A percentile compares a stretch with the other conserved stretches of the same genome.
Evolutionary conservation across 2,329 filamentous ascomycete genomes (phyloP).

Genomic region (Venturia nashicola): DNA sequence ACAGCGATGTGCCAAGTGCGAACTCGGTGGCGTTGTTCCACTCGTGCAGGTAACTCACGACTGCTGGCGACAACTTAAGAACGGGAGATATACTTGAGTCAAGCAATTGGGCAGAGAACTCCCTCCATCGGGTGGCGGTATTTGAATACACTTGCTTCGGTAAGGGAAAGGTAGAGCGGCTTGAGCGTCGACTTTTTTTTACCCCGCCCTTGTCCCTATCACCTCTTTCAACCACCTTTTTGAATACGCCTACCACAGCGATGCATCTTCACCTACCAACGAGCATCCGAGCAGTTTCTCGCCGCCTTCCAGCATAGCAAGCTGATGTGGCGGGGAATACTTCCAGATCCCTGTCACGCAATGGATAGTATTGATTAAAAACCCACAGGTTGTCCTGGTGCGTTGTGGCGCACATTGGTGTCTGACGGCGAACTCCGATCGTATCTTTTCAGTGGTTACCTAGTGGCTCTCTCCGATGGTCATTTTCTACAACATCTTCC

Average conservation of each 20-base stretch:
- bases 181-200: slow-evolving; percentile 8
- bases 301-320: not conserved
- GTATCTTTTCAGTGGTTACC: not conserved
- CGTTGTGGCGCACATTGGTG: not conserved
- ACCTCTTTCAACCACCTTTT: not conserved
- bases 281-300: not conserved
- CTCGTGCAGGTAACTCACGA: slow-evolving; percentile 12
- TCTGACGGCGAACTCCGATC: not conserved
- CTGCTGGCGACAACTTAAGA: slow-evolving; percentile 10
- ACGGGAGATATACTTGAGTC: slow-evolving; percentile 11
- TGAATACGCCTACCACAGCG: not conserved
- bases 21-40: slow-evolving; percentile 8
- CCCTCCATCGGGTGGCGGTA: slow-evolving; percentile 10
- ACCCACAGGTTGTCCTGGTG: not conserved
- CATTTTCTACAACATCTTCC: too few species aligned
- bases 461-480: not conserved
- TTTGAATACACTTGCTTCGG: slow-evolving; percentile 6
- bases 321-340: not conserved
- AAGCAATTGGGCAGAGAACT: slow-evolving; percentile 12
- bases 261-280: not conserved
- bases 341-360: not conserved
- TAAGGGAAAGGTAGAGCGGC: not conserved
- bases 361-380: not conserved
- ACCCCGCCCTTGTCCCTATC: not conserved
- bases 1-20: slow-evolving; percentile 8